phyloP scores from a whole-genome alignment of 495 filamentous ascomycete genomes.

The Clohesyomyces aquaticus region DNA sequence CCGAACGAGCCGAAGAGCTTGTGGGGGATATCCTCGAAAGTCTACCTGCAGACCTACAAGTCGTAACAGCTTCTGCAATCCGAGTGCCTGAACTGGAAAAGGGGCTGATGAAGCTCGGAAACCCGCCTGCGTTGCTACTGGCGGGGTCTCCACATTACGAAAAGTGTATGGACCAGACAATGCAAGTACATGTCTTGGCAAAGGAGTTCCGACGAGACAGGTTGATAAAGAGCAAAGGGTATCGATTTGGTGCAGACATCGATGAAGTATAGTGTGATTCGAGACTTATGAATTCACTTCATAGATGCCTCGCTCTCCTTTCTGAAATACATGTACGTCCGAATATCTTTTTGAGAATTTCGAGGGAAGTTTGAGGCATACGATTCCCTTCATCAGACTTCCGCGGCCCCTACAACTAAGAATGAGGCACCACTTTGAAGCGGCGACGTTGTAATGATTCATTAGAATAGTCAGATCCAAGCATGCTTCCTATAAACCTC shows the following conservation, averaged over 20 bases:
- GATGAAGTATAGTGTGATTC: too few species aligned
- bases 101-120: not conserved
- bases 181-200: not conserved
- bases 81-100: not conserved
- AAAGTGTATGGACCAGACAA: not conserved
- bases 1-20: not conserved
- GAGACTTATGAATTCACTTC: too few species aligned
- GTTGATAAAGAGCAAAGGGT: not conserved
- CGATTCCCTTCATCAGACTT: too few species aligned
- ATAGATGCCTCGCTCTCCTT: too few species aligned
- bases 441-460: too few species aligned
- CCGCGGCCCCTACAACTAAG: too few species aligned
- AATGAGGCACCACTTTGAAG: too few species aligned
- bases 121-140: not conserved
- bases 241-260: slow-evolving; percentile 8
- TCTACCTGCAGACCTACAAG: not conserved
- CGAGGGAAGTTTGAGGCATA: too few species aligned
- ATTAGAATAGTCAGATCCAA: too few species aligned
- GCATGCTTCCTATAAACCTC: too few species aligned
- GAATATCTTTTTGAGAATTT: too few species aligned
- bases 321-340: too few species aligned
- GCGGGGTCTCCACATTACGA: not conserved
- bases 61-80: not conserved
- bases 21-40: not conserved
- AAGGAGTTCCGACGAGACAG: slow-evolving; percentile 2